Conservation (phyloP, 192 early-diverging fungal genomes). For the Backusella psychrophila region DNA sequence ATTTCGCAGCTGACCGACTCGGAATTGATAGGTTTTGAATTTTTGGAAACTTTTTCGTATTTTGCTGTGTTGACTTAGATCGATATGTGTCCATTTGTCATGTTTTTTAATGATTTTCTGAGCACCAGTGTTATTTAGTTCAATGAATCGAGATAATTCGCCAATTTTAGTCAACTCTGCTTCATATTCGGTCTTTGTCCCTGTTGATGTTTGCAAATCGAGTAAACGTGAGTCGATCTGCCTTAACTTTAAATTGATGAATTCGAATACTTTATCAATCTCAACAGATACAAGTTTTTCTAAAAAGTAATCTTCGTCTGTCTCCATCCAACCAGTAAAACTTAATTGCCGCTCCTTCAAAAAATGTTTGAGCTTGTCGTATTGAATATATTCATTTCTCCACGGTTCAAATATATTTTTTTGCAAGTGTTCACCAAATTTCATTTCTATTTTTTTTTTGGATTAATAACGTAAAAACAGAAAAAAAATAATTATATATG, state of each 20-base stretch:
- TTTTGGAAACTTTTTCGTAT: conserved; percentile 32
- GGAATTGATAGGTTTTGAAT: neutral
- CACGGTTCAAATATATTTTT: conserved; percentile 17
- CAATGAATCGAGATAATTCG: conserved; percentile 41
- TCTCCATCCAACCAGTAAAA: conserved; percentile 6
- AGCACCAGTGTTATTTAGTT: conserved; percentile 79
- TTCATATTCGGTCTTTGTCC: neutral
- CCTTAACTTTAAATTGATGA: neutral
- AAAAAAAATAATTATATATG: neutral
- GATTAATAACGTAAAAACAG: neutral
- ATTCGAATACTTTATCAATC: conserved; percentile 8
- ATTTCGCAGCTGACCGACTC: neutral
- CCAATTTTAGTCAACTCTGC: neutral
- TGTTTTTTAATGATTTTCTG: conserved; percentile 97
- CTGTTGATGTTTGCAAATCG: neutral
- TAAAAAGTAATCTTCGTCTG: conserved; percentile 14
- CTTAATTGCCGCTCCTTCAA: conserved; percentile 16
- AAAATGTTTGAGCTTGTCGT: conserved; percentile 16
- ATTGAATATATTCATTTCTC: conserved; percentile 20
- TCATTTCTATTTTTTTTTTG: conserved; percentile 1
- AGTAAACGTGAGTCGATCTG: neutral
- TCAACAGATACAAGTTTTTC: conserved; percentile 2
- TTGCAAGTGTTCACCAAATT: conserved; percentile 17
- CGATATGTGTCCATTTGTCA: conserved; percentile 84
- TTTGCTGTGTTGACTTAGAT: conserved; percentile 51